Evolutionary conservation across 169 alveolate genomes (phyloP).

Genomic region (Plasmodium billcollinsi): DNA sequence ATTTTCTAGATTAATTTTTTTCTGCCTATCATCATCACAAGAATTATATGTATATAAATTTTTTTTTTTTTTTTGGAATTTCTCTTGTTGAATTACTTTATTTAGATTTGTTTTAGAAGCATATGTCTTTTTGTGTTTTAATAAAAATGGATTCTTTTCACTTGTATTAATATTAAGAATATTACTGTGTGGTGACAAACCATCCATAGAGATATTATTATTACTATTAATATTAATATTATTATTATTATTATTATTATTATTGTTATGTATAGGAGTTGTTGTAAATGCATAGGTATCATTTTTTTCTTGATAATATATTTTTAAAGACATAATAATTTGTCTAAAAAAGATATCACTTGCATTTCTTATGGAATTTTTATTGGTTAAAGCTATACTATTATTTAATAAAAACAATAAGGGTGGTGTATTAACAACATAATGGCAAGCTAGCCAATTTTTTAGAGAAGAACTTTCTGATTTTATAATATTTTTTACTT

Average conservation of each 20-base stretch:
- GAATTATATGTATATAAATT: not conserved
- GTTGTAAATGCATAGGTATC: constrained; percentile 71
- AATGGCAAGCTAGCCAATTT: constrained; percentile 86
- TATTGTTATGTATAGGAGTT: constrained; percentile 32
- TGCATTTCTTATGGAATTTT: constrained; percentile 80
- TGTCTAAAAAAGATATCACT: constrained; percentile 83
- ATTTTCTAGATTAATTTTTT: constrained; percentile 68
- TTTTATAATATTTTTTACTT: constrained; percentile 78
- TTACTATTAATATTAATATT: no score
- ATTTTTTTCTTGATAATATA: constrained; percentile 65
- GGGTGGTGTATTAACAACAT: constrained; percentile 85
- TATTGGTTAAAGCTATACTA: constrained; percentile 80
- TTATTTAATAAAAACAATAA: constrained; percentile 80
- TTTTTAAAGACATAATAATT: constrained; percentile 82
- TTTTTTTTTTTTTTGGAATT: not conserved
- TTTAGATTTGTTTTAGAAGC: no score
- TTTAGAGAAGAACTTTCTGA: constrained; percentile 76
- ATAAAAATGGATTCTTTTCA: not conserved
- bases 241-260: no score
- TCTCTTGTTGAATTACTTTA: not conserved
- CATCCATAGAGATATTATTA: constrained; percentile 24
- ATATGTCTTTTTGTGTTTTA: no score
- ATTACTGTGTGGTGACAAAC: constrained; percentile 12
- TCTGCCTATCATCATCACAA: not conserved
- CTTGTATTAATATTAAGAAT: constrained; percentile 13